Percentiles rank a stretch among this genome's conserved stretches.
These are phyloP conservation scores for Cladosporium sp. DNA, from an alignment of 2,329 filamentous ascomycete species.

Conservation along the genomic window DNA sequence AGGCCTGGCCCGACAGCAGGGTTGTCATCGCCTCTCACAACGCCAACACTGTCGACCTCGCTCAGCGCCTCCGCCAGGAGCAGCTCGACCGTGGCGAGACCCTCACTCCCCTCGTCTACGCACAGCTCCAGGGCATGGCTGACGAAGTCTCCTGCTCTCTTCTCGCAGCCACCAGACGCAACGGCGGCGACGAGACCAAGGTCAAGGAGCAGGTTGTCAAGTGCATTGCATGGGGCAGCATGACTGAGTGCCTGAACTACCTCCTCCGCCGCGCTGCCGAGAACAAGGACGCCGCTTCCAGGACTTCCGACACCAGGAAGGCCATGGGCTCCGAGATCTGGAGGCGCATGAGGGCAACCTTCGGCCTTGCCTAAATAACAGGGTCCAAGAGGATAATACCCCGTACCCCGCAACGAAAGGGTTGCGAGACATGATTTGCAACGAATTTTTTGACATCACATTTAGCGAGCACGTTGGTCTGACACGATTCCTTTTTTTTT, in stretches of 20 bases:
- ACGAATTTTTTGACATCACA: constrained; percentile 8
- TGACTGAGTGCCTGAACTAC: constrained; percentile 76
- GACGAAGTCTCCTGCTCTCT: constrained; percentile 72
- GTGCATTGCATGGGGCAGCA: constrained; percentile 53
- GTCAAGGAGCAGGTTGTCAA: constrained; percentile 48
- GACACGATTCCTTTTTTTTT: background rate
- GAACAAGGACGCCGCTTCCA: constrained; percentile 56
- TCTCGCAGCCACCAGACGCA: constrained; percentile 41
- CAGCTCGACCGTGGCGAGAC: constrained; percentile 38
- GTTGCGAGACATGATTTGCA: constrained; percentile 1
- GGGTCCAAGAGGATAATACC: background rate
- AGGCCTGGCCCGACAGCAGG: constrained; percentile 41
- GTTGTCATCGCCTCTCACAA: constrained; percentile 84
- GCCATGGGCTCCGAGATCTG: constrained; percentile 48
- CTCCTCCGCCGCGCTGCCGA: constrained; percentile 54
- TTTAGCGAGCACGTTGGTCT: constrained; percentile 11
- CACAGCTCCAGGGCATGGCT: constrained; percentile 91
- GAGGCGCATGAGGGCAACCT: constrained; percentile 31
- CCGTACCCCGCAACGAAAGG: too few relatives aligned
- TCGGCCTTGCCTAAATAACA: constrained; percentile 13
- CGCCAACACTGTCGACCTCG: constrained; percentile 59
- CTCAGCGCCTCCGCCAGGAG: constrained; percentile 45
- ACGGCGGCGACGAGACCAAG: constrained; percentile 29
- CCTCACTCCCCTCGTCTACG: constrained; percentile 55
- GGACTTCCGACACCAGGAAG: constrained; percentile 48